Conservation (phyloP, 2,329 filamentous ascomycete genomes). For the Fusarium solani-melongenae region DNA sequence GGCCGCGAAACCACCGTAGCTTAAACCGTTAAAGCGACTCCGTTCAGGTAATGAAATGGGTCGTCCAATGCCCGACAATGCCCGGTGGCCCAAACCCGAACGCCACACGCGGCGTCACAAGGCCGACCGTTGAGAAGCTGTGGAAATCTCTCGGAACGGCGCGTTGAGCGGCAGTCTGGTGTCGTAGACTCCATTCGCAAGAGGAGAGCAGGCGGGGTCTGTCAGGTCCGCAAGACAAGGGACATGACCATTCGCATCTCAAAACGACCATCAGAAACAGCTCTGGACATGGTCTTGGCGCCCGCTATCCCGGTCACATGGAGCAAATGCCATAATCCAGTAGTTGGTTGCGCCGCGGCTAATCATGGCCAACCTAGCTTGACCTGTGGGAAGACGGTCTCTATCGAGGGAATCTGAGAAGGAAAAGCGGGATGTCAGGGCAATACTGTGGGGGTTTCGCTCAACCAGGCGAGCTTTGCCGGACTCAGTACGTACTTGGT, state of each 20-base stretch:
- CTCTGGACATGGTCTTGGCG: conserved; percentile 1
- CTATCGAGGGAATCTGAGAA: not conserved
- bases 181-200: not conserved
- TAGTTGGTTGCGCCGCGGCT: not conserved
- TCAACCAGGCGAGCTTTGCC: not conserved
- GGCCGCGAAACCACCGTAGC: not conserved
- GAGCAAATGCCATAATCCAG: not conserved
- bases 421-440: not conserved
- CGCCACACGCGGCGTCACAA: conserved; percentile 10
- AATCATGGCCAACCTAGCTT: not conserved
- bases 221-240: not conserved
- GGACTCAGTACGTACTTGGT: not conserved
- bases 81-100: conserved; percentile 1
- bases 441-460: not conserved
- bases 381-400: not conserved
- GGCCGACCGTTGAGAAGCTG: conserved; percentile 7
- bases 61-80: conserved; percentile 14
- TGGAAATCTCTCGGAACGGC: not conserved
- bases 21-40: conserved; percentile 11
- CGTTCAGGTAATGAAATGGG: conserved; percentile 6
- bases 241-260: not conserved
- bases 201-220: conserved; percentile 5
- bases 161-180: not conserved
- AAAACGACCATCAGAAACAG: not conserved
- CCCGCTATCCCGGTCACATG: not conserved